These are phyloP conservation scores for Scenedesmus sp. DNA, from an alignment of 163 green algal species.

Conservation along the genomic window DNA sequence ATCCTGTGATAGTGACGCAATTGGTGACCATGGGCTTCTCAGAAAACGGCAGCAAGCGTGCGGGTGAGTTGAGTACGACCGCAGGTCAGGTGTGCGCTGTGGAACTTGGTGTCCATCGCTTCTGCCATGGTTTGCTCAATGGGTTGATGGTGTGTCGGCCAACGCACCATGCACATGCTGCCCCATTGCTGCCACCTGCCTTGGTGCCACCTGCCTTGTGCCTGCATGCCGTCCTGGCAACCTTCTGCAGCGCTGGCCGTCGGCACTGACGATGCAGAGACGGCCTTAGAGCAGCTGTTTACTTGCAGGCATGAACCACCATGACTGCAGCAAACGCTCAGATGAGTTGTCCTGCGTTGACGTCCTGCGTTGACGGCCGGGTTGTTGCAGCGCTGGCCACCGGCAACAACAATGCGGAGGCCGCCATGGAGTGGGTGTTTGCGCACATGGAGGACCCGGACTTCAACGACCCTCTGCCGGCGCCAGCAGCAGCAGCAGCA, in stretches of 20 bases:
- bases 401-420: conserved; percentile 80
- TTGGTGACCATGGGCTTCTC: conserved; percentile 96
- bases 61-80: conserved; percentile 53
- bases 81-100: neutral
- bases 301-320: too few species aligned
- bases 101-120: neutral
- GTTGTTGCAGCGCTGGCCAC: conserved; percentile 60
- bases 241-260: conserved; percentile 59
- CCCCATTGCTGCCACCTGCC: too few species aligned
- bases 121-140: neutral
- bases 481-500: conserved; percentile 40
- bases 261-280: conserved; percentile 54
- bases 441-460: conserved; percentile 93
- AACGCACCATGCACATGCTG: too few species aligned
- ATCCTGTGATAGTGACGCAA: conserved; percentile 61
- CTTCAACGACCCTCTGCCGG: conserved; percentile 86
- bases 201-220: neutral
- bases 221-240: too few species aligned
- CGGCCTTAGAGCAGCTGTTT: neutral
- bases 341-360: too few species aligned
- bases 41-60: conserved; percentile 87
- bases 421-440: conserved; percentile 93
- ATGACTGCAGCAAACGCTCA: too few species aligned
- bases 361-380: too few species aligned
- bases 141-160: too few species aligned